Percentiles rank a stretch among this genome's conserved stretches.
phyloP scores from a whole-genome alignment of 495 filamentous ascomycete species.

The Darksidea phi region DNA sequence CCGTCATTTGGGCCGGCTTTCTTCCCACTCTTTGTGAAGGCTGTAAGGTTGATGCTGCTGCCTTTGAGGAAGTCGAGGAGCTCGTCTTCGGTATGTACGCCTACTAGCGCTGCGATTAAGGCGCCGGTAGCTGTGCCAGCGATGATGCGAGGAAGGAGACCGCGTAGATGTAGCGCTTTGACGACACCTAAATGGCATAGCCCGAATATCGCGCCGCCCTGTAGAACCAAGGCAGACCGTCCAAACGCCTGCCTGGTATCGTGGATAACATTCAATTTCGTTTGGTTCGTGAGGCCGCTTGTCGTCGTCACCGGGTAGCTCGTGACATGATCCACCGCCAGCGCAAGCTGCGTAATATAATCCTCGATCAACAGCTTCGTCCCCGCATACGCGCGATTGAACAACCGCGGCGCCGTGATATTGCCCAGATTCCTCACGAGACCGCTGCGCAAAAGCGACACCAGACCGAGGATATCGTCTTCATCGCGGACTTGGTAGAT shows the following conservation, averaged over 20 bases:
- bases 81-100: conserved; percentile 85
- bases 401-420: conserved; percentile 80
- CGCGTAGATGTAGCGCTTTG: conserved; percentile 81
- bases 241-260: conserved; percentile 91
- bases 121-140: conserved; percentile 89
- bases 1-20: conserved; percentile 28
- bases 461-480: conserved; percentile 70
- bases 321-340: conserved; percentile 75
- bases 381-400: conserved; percentile 80
- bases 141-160: conserved; percentile 83
- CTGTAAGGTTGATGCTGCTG: conserved; percentile 77
- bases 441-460: conserved; percentile 79
- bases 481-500: conserved; percentile 72
- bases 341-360: conserved; percentile 80
- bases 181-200: conserved; percentile 89
- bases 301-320: conserved; percentile 62
- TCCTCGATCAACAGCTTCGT: conserved; percentile 90
- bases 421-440: conserved; percentile 90
- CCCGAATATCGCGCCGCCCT: conserved; percentile 90
- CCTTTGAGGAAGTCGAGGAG: conserved; percentile 72
- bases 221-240: conserved; percentile 77
- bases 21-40: conserved; percentile 55
- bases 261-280: conserved; percentile 83
- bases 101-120: conserved; percentile 85
- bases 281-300: conserved; percentile 70